Base-by-base conservation (phyloP, 1,139 yeast species). In the Pichia sp. region DNA sequence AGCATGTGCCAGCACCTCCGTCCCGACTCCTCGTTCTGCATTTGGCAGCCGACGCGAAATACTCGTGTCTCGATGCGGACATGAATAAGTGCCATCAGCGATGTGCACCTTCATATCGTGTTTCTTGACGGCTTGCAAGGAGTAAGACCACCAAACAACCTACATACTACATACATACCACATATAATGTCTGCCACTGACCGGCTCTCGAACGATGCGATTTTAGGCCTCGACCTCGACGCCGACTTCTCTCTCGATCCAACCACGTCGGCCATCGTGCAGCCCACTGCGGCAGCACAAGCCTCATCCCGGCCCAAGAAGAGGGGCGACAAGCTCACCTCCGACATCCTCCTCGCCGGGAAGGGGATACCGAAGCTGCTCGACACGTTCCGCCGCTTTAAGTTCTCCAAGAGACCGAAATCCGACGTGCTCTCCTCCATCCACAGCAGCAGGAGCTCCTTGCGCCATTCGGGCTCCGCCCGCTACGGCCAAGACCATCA, bases 351-450 rank as follows among this genome's bases (percentile, higher is more conserved):
- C 50, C 47, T 62, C 15, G 62, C 68, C 1, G 59, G 60, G 5
- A 54, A 65, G 26, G 72, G 72, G 8, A 54, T 67, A 16, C 70
- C 70, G 6, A 57, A 61, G 6, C 49, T 68, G 16, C 49, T 59
- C 4, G 55, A 56, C 32, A 36, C 55, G 10, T 53, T 66, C 13
- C 53, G 51, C 5, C 54, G 54, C 7, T 67, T 62, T 54, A 62
- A 59, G 48, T 66, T 67, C 57, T 50, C 57, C 4, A 54, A 50
- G 30, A 55, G 23, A 45, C n/a, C 50, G 7, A 47, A 44, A 32
- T n/a, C 40, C 2, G 40, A 36, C 40, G 40, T 36, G 15, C 40
- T 36, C 40, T 36, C 40, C 40, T 36, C 40, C 40, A 11, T 31
- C 11, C 34, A 31, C 11, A 31, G 34, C 34, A 36, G 15, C 40